phyloP scores from a whole-genome alignment of 2,329 filamentous ascomycete species.

The Ophiocordyceps robertsii region DNA sequence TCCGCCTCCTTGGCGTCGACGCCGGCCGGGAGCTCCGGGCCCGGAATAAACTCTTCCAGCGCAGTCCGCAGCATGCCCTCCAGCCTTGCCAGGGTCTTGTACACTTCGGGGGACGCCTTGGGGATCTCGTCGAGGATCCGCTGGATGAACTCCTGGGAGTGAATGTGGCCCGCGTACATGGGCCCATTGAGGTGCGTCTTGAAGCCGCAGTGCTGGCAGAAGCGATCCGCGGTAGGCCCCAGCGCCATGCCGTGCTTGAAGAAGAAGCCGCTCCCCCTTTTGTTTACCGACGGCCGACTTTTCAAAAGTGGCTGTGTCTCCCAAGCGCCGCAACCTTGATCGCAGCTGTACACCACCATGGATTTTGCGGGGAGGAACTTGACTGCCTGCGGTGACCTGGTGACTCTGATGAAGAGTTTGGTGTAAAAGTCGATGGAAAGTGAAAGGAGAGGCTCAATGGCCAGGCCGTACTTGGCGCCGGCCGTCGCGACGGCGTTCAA shows the following conservation, averaged over 20 bases:
- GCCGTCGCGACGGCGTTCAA: slow-evolving; percentile 68
- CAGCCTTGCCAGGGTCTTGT: slow-evolving; percentile 68
- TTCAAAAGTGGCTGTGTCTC: slow-evolving; percentile 65
- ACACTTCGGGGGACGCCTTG: slow-evolving; percentile 50
- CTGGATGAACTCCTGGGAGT: slow-evolving; percentile 72
- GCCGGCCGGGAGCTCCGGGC: slow-evolving; percentile 22
- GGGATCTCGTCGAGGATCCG: slow-evolving; percentile 63
- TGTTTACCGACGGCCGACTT: slow-evolving; percentile 52
- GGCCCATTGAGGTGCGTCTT: slow-evolving; percentile 83
- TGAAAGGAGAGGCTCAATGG: slow-evolving; percentile 82
- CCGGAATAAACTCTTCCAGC: slow-evolving; percentile 53
- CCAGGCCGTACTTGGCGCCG: slow-evolving; percentile 72
- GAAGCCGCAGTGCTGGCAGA: slow-evolving; percentile 72
- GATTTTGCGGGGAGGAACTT: slow-evolving; percentile 85
- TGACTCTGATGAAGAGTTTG: slow-evolving; percentile 73
- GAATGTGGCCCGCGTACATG: slow-evolving; percentile 87
- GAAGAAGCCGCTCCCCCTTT: slow-evolving; percentile 54
- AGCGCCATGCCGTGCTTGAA: slow-evolving; percentile 69
- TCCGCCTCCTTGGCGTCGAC: slow-evolving; percentile 30
- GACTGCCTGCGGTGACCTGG: slow-evolving; percentile 68
- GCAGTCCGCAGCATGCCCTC: slow-evolving; percentile 87
- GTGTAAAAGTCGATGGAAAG: slow-evolving; percentile 95
- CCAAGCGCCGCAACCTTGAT: slow-evolving; percentile 85
- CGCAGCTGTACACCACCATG: slow-evolving; percentile 88
- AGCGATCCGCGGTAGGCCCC: slow-evolving; percentile 50